A percentile compares a stretch with the other conserved stretches of the same genome.
Conservation (phyloP, 345 rosid genomes). For the Mangifera indica region DNA sequence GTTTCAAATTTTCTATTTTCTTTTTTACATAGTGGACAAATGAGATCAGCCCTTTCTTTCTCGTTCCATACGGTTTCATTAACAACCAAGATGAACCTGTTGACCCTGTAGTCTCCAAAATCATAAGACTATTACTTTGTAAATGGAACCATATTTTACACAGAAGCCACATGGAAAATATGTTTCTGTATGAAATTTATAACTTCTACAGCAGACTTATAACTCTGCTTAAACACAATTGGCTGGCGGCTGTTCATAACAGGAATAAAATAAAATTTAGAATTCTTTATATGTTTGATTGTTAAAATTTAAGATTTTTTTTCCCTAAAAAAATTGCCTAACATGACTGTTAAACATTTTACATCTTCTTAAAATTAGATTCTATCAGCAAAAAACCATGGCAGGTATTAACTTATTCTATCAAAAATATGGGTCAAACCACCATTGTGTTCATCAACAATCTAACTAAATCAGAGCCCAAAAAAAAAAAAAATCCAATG, state of each 20-base stretch:
- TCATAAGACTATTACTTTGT: not conserved
- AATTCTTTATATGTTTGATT: not conserved
- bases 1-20: not conserved
- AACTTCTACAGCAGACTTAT: not conserved
- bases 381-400: not conserved
- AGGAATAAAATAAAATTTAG: not conserved
- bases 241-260: not conserved
- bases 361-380: not conserved
- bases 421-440: not conserved
- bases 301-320: not conserved
- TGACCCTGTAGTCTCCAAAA: not conserved
- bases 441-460: not conserved
- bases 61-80: not conserved
- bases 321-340: not conserved
- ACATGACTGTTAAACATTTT: not conserved
- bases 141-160: not conserved
- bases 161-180: not conserved
- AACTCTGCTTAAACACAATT: not conserved
- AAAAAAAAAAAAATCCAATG: no score
- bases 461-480: no score
- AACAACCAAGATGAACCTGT: not conserved
- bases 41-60: not conserved
- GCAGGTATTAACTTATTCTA: no score
- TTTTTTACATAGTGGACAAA: not conserved
- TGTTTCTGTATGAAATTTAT: not conserved